Base-by-base conservation (phyloP, 2,329 filamentous ascomycete species). In the Colletotrichum sidae region DNA sequence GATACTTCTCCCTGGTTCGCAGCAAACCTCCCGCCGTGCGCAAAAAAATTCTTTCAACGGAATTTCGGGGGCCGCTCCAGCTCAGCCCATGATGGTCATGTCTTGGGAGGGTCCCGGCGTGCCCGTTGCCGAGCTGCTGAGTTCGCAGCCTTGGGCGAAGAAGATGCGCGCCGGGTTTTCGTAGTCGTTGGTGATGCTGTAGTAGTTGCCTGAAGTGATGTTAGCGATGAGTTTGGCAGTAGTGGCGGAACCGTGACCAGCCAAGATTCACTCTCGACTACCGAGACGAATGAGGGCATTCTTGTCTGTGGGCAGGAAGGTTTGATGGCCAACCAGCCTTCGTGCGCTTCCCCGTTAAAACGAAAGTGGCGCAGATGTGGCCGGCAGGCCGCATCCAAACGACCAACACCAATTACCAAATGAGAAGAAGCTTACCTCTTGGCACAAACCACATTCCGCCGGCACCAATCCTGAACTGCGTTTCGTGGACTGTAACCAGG, bases 381-480 rank as follows among this genome's bases (percentile, higher is more conserved):
- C 25, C 25, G 25, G 25, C 25, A 25, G 25, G 25, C 25, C 25
- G 25, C 25, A 25, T 25, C 25, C 25, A 42, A 3, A 42, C 10
- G 39, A 42, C 39, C 61, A 51, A 64, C 63, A 66, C 56, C 53
- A 25, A 25, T 25, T 4, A 25, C 25, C 25, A 55, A 55, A 45
- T 60, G 56, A 56, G 60, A 56, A 63, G 35, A 13, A 15, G 10
- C 91, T 84, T 79, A 97, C 95, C 95, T 88, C 95, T 88, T 33
- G 96, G 96, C 67, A 99, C 94, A 77, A 97, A 94, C 86, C 93
- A 98, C 77, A 94, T 91, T 57, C 95, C 95, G 45, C 95, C 94
- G 71, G 92, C 93, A 42, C 90, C 89, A 69, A 97, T 94, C 61
- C 91, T 89, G 75, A 99, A 98, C 67, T 85, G 82, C 33, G 86